Base-by-base conservation (phyloP, 306 rosid genomes). In the Hippophae gyantsensis region DNA sequence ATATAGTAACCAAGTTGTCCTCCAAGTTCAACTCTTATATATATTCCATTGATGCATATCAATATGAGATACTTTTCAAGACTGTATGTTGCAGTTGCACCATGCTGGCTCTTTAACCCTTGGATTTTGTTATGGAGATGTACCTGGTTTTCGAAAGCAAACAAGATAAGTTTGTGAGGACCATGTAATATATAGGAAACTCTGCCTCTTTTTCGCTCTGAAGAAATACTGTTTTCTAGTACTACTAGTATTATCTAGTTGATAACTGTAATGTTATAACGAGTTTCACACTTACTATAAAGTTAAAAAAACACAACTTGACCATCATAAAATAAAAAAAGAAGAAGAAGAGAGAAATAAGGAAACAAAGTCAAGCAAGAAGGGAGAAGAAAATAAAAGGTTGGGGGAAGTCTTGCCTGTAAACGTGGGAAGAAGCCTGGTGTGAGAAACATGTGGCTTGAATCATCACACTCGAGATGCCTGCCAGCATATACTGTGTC, bases 401-500 rank as follows among this genome's bases (percentile, higher is more conserved):
- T 49, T 52, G 59, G 64, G 57, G 54, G 42, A 69, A 70, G 42
- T 46, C 82, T 67, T 78, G 64, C 95, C 95, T 92, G 96, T 69
- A 92, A 75, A 47, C 95, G 81, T 54, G 96, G 99, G 76, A 88
- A 92, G 87, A 88, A 86, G 65, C 97, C 90, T 0, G 95, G 86
- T 7, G 95, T 88, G 57, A 92, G 79, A 76, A 92, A 84, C 94
- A 66, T 88, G 63, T 85, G 99, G 81, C 90, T 84, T 40, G 97
- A 92, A 77, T 92, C 99, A 66, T 88, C 94, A 64, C 99, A 92
- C 73, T 92, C 82, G 10, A 92, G 96, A 72, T 88, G 96, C 9
- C 95, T 76, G 32, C 99, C 99, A 0, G 76, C 84, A 58, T 80
- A 88, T 56, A 86, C 43, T 67, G 85, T 75, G 43, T 82, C 86